Evolutionary conservation across 805 yeast genomes (phyloP).

Genomic region (Deakozyma indianensis): DNA sequence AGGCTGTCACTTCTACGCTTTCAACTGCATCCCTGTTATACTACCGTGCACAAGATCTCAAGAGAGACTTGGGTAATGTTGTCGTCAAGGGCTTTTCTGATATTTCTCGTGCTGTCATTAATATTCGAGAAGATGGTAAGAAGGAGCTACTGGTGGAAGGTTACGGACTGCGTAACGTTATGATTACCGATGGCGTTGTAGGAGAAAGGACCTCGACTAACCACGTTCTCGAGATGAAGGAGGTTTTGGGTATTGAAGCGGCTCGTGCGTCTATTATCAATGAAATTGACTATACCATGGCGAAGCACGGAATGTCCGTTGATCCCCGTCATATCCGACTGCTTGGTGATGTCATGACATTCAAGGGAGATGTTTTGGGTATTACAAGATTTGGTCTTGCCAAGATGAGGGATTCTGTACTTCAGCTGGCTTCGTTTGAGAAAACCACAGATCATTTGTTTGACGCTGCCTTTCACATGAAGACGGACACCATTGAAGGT

Average conservation of each 20-base stretch:
- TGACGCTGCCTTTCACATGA: conserved; percentile 97
- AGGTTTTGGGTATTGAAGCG: conserved; percentile 94
- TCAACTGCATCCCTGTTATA: conserved; percentile 40
- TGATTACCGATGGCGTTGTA: conserved; percentile 94
- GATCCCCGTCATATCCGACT: conserved; percentile 99
- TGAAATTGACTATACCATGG: conserved; percentile 95
- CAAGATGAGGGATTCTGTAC: conserved; percentile 95
- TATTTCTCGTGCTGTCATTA: conserved; percentile 91
- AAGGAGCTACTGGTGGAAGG: conserved; percentile 91
- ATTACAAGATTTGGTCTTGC: conserved; percentile 96
- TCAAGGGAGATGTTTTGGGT: conserved; percentile 95
- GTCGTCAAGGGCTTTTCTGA: conserved; percentile 89
- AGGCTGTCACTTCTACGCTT: conserved; percentile 1
- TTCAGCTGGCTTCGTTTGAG: conserved; percentile 94
- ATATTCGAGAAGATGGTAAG: conserved; percentile 72
- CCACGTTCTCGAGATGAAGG: conserved; percentile 79
- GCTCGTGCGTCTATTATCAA: conserved; percentile 85
- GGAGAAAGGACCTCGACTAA: conserved; percentile 81
- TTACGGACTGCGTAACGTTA: conserved; percentile 87
- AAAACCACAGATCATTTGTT: conserved; percentile 97
- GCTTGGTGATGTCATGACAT: conserved; percentile 96
- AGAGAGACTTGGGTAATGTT: conserved; percentile 71
- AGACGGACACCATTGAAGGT: conserved; percentile 90
- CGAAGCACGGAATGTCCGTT: conserved; percentile 98
- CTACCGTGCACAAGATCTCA: conserved; percentile 78